Evolutionary conservation across 2,329 filamentous ascomycete genomes (phyloP).

Genomic region (Pestalotiopsis fici): DNA sequence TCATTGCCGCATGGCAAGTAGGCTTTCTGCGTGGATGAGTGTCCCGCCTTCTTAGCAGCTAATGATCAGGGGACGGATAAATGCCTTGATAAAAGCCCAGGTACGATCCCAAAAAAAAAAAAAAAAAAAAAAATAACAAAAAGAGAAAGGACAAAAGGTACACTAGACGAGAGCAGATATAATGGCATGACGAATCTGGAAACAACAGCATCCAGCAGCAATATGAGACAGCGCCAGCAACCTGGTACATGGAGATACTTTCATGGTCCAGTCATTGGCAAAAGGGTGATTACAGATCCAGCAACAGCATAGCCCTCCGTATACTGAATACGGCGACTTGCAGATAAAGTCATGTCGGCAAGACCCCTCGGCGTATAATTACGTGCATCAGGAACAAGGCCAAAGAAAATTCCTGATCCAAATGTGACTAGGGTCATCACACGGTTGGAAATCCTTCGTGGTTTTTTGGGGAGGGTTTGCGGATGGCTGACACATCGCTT

Average conservation of each 20-base stretch:
- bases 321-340: not conserved
- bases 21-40: no score
- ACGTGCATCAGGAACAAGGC: not conserved
- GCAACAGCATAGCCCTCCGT: not conserved
- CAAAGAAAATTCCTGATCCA: not conserved
- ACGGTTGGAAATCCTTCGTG: no score
- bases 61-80: no score
- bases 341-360: not conserved
- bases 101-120: no score
- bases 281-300: not conserved
- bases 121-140: no score
- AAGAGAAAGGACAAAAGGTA: no score
- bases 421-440: no score
- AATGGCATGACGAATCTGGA: not conserved
- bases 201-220: not conserved
- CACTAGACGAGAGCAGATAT: not conserved
- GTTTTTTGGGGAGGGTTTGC: no score
- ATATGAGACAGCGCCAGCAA: not conserved
- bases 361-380: not conserved
- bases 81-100: no score
- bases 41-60: no score
- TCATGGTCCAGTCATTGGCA: not conserved
- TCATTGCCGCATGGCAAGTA: no score
- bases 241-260: not conserved
- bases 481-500: no score